phyloP scores from a whole-genome alignment of 768 basidiomycete species.

The Xerocomus potaroensis region DNA sequence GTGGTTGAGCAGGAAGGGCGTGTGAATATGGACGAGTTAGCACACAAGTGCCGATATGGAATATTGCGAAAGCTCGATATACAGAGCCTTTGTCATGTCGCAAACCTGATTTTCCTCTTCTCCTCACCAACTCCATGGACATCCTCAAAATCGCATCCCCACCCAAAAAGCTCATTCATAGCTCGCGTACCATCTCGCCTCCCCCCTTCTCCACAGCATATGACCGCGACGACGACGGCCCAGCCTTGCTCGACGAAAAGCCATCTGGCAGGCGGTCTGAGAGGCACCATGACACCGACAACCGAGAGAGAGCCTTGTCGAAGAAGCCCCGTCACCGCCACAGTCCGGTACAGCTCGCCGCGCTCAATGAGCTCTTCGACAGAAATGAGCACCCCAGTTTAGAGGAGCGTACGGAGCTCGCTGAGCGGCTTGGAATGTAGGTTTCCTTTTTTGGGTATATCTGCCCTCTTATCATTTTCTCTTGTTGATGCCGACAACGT shows the following conservation, averaged over 20 bases:
- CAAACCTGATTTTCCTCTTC: constrained; percentile 33
- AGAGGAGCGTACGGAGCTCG: constrained; percentile 62
- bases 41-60: constrained; percentile 38
- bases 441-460: constrained; percentile 34
- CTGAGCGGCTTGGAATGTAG: constrained; percentile 72
- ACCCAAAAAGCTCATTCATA: constrained; percentile 11
- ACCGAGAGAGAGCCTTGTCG: constrained; percentile 19
- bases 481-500: constrained; percentile 6
- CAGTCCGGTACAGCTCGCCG: constrained; percentile 64
- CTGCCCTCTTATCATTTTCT: constrained; percentile 18
- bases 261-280: constrained; percentile 18
- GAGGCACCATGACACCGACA: constrained; percentile 24
- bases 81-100: constrained; percentile 38
- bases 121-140: constrained; percentile 28
- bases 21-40: constrained; percentile 29
- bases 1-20: constrained; percentile 15
- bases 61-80: constrained; percentile 38
- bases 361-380: constrained; percentile 76
- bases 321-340: constrained; percentile 83
- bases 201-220: constrained; percentile 2
- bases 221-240: constrained; percentile 22
- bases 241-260: constrained; percentile 22
- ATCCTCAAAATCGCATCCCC: constrained; percentile 12
- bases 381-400: constrained; percentile 70
- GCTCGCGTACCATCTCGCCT: constrained; percentile 11